A percentile compares a stretch with the other conserved stretches of the same genome.
phyloP scores from a whole-genome alignment of 176 grass and related monocot genomes.

The Ananas comosus region DNA sequence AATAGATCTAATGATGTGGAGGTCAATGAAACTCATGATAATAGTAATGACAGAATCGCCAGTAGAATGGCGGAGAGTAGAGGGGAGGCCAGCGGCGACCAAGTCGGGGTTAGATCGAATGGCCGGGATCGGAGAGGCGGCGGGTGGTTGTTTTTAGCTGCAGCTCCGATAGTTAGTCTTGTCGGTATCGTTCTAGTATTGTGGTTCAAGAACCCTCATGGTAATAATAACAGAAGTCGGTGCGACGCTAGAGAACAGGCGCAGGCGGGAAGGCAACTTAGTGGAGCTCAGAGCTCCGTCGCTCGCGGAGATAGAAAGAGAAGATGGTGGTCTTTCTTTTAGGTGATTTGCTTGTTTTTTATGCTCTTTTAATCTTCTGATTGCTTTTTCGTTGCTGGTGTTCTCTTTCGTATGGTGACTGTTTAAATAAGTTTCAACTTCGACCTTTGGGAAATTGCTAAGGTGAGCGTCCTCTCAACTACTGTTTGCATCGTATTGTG shows the following conservation, averaged over 20 bases:
- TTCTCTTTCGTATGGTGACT: too few species aligned
- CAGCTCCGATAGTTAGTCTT: constrained; percentile 60
- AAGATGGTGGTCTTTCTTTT: constrained; percentile 92
- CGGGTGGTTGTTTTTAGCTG: constrained; percentile 54
- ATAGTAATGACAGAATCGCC: background rate
- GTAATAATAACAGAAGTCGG: constrained; percentile 13
- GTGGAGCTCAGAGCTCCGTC: constrained; percentile 23
- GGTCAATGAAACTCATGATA: constrained; percentile 15
- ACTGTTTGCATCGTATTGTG: too few species aligned
- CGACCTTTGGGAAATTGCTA: too few species aligned
- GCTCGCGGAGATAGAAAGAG: constrained; percentile 36
- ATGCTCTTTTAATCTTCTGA: background rate
- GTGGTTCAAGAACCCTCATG: constrained; percentile 54
- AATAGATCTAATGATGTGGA: constrained; percentile 41
- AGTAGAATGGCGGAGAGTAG: constrained; percentile 18
- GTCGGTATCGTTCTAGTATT: constrained; percentile 67
- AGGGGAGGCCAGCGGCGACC: constrained; percentile 14
- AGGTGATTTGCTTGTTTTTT: constrained; percentile 6
- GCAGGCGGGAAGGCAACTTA: background rate
- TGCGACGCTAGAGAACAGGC: background rate
- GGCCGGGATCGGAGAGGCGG: constrained; percentile 7
- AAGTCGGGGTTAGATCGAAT: constrained; percentile 26
- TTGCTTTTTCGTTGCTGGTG: background rate
- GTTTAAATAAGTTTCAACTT: too few species aligned
- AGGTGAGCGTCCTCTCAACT: too few species aligned